Conservation (phyloP, 352 stramenopile species). For the Peronospora destructor region DNA sequence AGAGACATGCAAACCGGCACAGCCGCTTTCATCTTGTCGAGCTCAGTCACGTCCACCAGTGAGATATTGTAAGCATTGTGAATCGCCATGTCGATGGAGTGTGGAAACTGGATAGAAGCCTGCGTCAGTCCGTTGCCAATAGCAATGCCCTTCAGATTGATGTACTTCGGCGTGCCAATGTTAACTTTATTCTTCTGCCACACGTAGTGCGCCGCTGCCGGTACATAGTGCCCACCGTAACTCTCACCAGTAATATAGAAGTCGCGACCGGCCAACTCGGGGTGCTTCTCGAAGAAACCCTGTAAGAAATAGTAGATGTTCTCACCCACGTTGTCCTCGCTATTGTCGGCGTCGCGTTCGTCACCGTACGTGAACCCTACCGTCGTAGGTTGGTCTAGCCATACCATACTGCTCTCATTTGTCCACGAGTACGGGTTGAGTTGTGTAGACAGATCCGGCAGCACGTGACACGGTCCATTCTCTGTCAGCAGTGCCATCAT, state of each 20-base stretch:
- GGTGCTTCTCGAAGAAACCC: constrained; percentile 54
- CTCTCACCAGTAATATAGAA: constrained; percentile 71
- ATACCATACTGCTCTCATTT: constrained; percentile 57
- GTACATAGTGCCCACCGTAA: constrained; percentile 64
- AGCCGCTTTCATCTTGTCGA: constrained; percentile 34
- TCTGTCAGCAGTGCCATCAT: constrained; percentile 56
- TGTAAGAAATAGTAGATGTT: constrained; percentile 72
- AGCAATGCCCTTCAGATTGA: constrained; percentile 46
- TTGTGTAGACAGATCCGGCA: constrained; percentile 37
- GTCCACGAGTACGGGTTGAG: constrained; percentile 61
- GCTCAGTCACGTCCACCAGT: constrained; percentile 32
- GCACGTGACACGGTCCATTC: constrained; percentile 57
- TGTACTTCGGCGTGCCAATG: constrained; percentile 11
- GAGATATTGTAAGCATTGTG: constrained; percentile 62
- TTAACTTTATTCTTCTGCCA: constrained; percentile 41
- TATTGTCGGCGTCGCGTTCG: constrained; percentile 31
- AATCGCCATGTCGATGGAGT: constrained; percentile 42
- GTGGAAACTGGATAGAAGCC: constrained; percentile 34
- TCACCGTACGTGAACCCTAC: constrained; percentile 52
- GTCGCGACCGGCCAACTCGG: constrained; percentile 40
- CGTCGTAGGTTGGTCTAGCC: constrained; percentile 56
- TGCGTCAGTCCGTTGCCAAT: constrained; percentile 53
- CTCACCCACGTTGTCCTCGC: constrained; percentile 47
- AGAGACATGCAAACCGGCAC: constrained; percentile 23
- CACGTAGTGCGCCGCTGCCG: constrained; percentile 48